Base-by-base conservation (phyloP, 257 asterid species). In the Scutellaria baicalensis region DNA sequence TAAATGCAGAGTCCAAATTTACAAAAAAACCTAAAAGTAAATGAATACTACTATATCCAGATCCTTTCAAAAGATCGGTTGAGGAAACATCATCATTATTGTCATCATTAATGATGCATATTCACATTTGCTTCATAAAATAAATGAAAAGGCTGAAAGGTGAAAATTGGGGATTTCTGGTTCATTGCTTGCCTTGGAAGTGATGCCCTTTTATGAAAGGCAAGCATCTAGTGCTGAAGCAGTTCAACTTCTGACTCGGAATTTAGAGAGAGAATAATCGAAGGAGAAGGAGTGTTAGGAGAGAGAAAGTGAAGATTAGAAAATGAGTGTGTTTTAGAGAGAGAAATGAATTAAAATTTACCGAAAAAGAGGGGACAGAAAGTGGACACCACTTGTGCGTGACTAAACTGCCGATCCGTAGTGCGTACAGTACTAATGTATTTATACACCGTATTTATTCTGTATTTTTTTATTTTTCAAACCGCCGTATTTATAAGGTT, bases 141-240 rank as follows among this genome's bases (percentile, higher is more conserved):
- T 44, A n/a, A 52, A 9, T 13, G 11, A 11, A 64, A 35, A 69
- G 55, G 67, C 16, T 33, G 51, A 51, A 36, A 39, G 14, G 47
- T n/a, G 20, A 50, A 40, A 43, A 21, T 45, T 31, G 42, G 64
- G 64, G 61, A 8, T 23, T 57, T 56, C 33, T 4, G 66, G 75
- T 72, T 72, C 42, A 75, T 80, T 76, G 83, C 89, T 86, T 86
- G 83, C 82, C 84, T 84, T 81, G 83, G 84, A 89, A 89, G 96
- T 73, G 88, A 83, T 75, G 91, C 88, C 72, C 73, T 71, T 78
- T 78, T 60, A 70, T 36, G 72, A 80, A 82, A 74, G 85, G 79
- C 80, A 56, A 63, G 78, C 82, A 74, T 56, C 79, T 58, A 69
- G 71, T 58, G 74, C 64, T 65, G 76, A 68, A 72, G 81, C 79